Conservation (phyloP, 2,329 filamentous ascomycete genomes). For the Talaromyces sp. region DNA sequence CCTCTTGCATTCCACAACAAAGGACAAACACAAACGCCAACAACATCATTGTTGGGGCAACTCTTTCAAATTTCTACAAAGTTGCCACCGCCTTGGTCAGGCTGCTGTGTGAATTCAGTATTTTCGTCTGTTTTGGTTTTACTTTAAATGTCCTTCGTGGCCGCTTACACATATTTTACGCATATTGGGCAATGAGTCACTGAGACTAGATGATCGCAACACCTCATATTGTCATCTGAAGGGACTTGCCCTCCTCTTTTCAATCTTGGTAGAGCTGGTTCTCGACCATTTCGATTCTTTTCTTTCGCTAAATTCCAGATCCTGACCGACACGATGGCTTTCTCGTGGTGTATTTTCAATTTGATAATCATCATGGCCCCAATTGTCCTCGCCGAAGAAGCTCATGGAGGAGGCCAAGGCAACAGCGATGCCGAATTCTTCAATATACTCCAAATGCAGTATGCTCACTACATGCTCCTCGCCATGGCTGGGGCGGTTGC, state of each 20-base stretch:
- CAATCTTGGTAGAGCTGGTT: slow-evolving; percentile 5
- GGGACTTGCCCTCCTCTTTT: neutral
- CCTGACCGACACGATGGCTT: neutral
- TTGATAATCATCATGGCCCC: slow-evolving; percentile 6
- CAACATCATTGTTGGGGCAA: neutral
- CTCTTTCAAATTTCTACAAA: neutral
- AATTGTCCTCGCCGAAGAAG: slow-evolving; percentile 4
- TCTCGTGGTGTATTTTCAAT: neutral
- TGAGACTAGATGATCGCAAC: neutral
- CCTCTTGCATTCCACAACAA: neutral
- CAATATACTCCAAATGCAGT: slow-evolving; percentile 2
- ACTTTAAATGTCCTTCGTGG: neutral
- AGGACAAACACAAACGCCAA: neutral
- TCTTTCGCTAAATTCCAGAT: neutral
- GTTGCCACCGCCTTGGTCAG: neutral
- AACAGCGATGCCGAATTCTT: neutral
- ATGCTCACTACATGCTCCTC: slow-evolving; percentile 56
- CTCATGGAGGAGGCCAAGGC: neutral
- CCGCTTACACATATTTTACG: neutral
- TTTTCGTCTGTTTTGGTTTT: neutral
- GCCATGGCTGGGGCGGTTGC: slow-evolving; percentile 54
- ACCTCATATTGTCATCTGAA: neutral
- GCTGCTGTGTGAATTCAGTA: neutral
- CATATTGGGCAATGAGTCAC: neutral
- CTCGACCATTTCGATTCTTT: slow-evolving; percentile 1